Evolutionary conservation across 352 stramenopile species (phyloP).

Genomic region (Phytophthora palmivora): DNA sequence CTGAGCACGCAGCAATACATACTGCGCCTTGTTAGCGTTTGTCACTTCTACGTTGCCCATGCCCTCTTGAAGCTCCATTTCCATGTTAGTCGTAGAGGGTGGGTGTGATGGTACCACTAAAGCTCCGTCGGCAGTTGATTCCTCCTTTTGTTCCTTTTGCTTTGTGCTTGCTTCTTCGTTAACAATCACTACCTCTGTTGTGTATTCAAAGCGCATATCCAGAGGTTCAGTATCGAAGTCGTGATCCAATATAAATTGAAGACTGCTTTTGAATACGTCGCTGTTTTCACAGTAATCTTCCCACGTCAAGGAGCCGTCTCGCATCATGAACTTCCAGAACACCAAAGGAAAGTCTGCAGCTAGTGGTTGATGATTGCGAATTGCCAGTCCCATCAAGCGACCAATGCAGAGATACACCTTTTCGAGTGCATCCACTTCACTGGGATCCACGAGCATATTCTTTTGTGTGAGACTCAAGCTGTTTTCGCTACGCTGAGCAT

Average conservation of each 20-base stretch:
- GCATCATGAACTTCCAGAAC: conserved; percentile 76
- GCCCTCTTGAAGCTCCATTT: conserved; percentile 61
- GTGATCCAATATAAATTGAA: conserved; percentile 71
- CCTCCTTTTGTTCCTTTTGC: conserved; percentile 22
- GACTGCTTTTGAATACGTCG: conserved; percentile 63
- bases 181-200: conserved; percentile 49
- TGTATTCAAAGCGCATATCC: conserved; percentile 79
- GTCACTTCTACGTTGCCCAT: conserved; percentile 52
- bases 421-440: conserved; percentile 48
- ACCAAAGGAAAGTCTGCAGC: conserved; percentile 61
- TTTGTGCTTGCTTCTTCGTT: conserved; percentile 19
- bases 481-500: conserved; percentile 43
- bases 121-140: conserved; percentile 9
- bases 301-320: conserved; percentile 54
- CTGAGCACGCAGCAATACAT: conserved; percentile 64
- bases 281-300: conserved; percentile 67
- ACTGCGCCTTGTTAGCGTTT: conserved; percentile 74
- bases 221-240: conserved; percentile 64
- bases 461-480: conserved; percentile 44
- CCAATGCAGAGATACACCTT: conserved; percentile 73
- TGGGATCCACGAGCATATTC: conserved; percentile 50
- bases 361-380: conserved; percentile 76
- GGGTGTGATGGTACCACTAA: conserved; percentile 2
- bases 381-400: conserved; percentile 67
- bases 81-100: conserved; percentile 44